Evolutionary conservation across 768 basidiomycete species (phyloP), one percentile per base, ranked within the genome.

Genomic region (Boletus coccyginus): DNA sequence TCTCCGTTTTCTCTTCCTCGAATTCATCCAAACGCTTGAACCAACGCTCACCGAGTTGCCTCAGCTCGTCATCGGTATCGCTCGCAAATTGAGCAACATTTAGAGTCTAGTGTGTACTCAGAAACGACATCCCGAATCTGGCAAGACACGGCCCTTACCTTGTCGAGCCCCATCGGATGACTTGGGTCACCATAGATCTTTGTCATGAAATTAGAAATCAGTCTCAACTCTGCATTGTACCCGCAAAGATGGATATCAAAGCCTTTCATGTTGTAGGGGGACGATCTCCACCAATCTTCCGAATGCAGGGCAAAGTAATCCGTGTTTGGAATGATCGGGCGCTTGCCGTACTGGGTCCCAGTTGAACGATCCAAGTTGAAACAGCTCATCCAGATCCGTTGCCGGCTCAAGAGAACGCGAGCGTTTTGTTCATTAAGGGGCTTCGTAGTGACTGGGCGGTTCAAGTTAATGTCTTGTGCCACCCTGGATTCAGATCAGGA

Each of bases 331-430:
- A 97, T 86, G 44, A 90, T 91, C 17, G 90, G 85, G 0, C 85
- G 81, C 72, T 93, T 93, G 53, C 94, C 94, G 71, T 95, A 93
- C 70, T 94, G 88, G 17, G 86, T 87, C 5, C 90, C 86, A 9
- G 90, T 88, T 7, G 92, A 94, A 24, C 92, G 86, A 70, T 98
- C 94, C 41, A 96, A 75, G 71, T 94, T 92, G 74, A 88, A 92
- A 71, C 92, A 94, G 67, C 87, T 90, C 55, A 96, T 73, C 94
- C 94, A 98, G 7, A 90, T 81, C 21, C 94, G 84, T 50, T 92
- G 92, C 41, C 94, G 86, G 67, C 94, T 96, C 53, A 94, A 81
- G 73, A 94, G 83, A 73, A 94, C 90, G 40, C 94, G 83, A 8
- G 88, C 88, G 56, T 90, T 87, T 54, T 81, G 81, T 69, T 94